Base-by-base conservation (phyloP, 371 early-diverging fungal species). In the Syncephalastrum racemosum region DNA sequence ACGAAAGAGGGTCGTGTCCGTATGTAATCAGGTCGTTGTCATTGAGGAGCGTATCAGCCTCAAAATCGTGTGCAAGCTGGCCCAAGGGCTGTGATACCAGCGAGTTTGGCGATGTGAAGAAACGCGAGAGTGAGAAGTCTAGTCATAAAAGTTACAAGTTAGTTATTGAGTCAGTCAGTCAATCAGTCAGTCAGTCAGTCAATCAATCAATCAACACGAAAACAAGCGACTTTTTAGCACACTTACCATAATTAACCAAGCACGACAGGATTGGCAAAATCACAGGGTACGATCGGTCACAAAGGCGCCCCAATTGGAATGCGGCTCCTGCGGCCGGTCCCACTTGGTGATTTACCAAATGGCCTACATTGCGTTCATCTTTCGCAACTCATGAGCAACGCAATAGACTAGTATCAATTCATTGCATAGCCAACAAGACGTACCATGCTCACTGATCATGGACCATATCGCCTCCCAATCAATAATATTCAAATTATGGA, bases 371-470 rank as follows among this genome's bases (percentile, higher is more conserved):
- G 25, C 46, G 44, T 31, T 69, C 63, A 60, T 75, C 74, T 73
- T 61, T 23, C 16, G 44, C 14, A 47, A 22, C 20, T 54, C 27
- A 31, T 50, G 39, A 58, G 56, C 24, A 46, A 52, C 27, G 39
- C 22, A 45, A 50, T 51, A 46, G 44, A 6, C 24, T 39, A 12
- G 27, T 40, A n/a, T 50, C 31, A 36, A 6, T 27, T 25, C 27
- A 25, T 50, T 50, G 14, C 25, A 51, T 19, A 51, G 12, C 8
- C 16, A 39, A 12, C 20, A 44, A 8, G 23, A 42, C 51, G 36
- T 68, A 73, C 77, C 78, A 64, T 77, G 78, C 56, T 77, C 78
- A 20, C 73, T 72, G 10, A 77, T 58, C 65, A 77, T 74, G 50
- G 70, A 66, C 78, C 78, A 77, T 22, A 74, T 64, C 13, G 63